Evolutionary conservation across 2,329 filamentous ascomycete species (phyloP).

Genomic region (Zasmidium angulare): DNA sequence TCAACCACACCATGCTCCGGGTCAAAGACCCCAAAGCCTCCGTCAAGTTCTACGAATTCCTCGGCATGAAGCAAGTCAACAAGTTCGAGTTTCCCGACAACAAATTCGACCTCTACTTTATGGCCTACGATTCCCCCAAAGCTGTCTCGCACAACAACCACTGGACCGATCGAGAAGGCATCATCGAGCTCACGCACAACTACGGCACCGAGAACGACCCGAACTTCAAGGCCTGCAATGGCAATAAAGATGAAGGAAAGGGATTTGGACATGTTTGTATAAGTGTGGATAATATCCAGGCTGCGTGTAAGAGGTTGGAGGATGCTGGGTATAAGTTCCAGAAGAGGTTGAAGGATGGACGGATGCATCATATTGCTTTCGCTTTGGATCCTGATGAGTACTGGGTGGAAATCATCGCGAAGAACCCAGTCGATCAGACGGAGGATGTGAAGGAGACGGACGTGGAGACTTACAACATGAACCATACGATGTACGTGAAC

Average conservation of each 20-base stretch:
- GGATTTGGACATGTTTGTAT: conserved; percentile 84
- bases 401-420: conserved; percentile 75
- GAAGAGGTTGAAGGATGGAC: conserved; percentile 87
- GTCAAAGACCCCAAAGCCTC: conserved; percentile 84
- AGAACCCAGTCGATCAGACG: conserved; percentile 69
- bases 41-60: conserved; percentile 91
- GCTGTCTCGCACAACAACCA: conserved; percentile 72
- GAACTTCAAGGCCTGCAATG: conserved; percentile 78
- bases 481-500: conserved; percentile 76
- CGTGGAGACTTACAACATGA: conserved; percentile 57
- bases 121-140: conserved; percentile 78
- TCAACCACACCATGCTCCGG: conserved; percentile 54
- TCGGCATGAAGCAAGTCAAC: conserved; percentile 82
- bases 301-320: conserved; percentile 84
- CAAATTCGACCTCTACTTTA: conserved; percentile 71
- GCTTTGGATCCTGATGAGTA: conserved; percentile 32
- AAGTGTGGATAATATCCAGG: conserved; percentile 67
- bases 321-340: conserved; percentile 91
- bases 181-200: conserved; percentile 81
- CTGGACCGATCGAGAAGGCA: conserved; percentile 70
- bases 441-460: conserved; percentile 73
- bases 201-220: conserved; percentile 88
- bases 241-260: conserved; percentile 85
- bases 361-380: conserved; percentile 77
- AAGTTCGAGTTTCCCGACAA: conserved; percentile 79